Evolutionary conservation across 257 asterid genomes (phyloP).

Genomic region (Rhazya stricta): DNA sequence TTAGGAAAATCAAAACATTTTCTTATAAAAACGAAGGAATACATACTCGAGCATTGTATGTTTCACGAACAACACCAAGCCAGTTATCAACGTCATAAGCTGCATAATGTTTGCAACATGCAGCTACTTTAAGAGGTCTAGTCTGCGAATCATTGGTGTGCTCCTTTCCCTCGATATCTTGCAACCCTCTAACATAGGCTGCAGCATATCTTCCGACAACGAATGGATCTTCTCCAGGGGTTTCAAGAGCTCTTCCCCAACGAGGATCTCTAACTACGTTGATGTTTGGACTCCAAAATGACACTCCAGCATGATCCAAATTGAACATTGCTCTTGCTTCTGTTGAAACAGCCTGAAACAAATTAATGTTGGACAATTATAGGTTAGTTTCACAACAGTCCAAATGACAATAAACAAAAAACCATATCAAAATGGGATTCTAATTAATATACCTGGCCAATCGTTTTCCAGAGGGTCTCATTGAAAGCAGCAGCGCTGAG

Average conservation of each 20-base stretch:
- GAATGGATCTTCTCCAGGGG: constrained; percentile 46
- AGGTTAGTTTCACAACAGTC: too few species aligned
- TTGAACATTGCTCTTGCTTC: constrained; percentile 58
- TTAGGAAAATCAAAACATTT: background rate
- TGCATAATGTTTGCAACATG: constrained; percentile 49
- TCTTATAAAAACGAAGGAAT: too few species aligned
- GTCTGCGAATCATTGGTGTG: constrained; percentile 13
- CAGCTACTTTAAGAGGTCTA: constrained; percentile 38
- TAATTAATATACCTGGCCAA: constrained; percentile 24
- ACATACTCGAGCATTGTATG: constrained; percentile 31
- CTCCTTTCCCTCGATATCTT: constrained; percentile 35
- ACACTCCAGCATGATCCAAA: constrained; percentile 41
- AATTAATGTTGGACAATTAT: constrained; percentile 6
- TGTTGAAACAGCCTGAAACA: constrained; percentile 33
- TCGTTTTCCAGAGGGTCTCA: background rate
- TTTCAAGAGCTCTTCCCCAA: constrained; percentile 47
- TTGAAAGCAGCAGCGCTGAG: constrained; percentile 17
- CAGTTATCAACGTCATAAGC: constrained; percentile 50
- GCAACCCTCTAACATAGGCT: constrained; percentile 43
- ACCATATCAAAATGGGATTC: too few species aligned
- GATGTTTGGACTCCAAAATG: constrained; percentile 52
- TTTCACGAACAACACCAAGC: constrained; percentile 29
- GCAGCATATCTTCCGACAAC: constrained; percentile 35
- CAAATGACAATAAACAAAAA: background rate
- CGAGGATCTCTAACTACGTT: constrained; percentile 48